Evolutionary conservation across 2,329 filamentous ascomycete genomes (phyloP), one percentile per base, ranked within the genome.

Genomic region (Neonectria coccinea): DNA sequence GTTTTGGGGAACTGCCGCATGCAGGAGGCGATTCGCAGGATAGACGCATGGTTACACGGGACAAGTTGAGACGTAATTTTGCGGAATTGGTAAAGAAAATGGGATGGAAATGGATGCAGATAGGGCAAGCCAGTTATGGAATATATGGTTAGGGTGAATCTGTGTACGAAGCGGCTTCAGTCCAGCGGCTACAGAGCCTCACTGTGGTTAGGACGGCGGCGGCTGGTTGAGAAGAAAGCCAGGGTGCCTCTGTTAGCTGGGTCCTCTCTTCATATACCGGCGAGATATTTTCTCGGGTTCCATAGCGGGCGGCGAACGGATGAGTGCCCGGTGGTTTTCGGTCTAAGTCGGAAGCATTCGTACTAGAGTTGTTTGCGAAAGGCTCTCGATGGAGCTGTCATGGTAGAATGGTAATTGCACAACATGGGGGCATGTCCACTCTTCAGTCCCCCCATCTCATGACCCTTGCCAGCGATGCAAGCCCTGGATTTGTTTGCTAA

Each of bases 1-100:
- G 25, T 29, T 65, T 70, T 60, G 56, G 68, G 65, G 53, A 68
- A 52, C 52, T 56, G 65, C 59, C 60, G 14, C 27, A 56, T 59
- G 12, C 29, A 54, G 44, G 56, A 36, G 36, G 36, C 27, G 56
- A 52, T 52, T 59, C 39, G 58, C 41, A 54, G 48, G 33, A 65
- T 45, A 22, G 55, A 41, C 11, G n/a, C 44, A 31, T 8, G n/a
- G 9, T 50, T 50, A 50, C 25, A 50, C 27, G 47, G 27, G 27
- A 18, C 9, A 20, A n/a, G 16, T 18, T 20, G 47, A 18, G 18
- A n/a, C 5, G 29, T 29, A 5, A 29, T 2, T 6, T 31, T 25
- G 1, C 1, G 16, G 16, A 31, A 11, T 31, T 50, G 16, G 47
- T n/a, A 22, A 16, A 8, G n/a, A 22, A 29, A n/a, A 48, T 27